phyloP scores from a whole-genome alignment of 2,329 filamentous ascomycete species.

The Plectosphaerella plurivora region DNA sequence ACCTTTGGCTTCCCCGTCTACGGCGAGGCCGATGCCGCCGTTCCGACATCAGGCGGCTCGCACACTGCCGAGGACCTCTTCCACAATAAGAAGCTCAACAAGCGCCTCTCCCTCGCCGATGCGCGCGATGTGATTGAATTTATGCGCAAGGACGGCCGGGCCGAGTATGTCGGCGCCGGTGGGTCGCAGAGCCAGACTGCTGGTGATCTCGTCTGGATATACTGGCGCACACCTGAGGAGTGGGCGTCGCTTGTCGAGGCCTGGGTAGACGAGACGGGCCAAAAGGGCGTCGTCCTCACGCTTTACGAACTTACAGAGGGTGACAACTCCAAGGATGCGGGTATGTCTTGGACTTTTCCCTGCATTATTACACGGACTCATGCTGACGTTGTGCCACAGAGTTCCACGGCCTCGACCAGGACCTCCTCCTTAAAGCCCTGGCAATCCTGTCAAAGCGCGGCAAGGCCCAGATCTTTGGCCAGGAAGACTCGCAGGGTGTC shows the following conservation, averaged over 20 bases:
- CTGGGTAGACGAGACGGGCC: constrained; percentile 84
- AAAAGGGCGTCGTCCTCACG: constrained; percentile 85
- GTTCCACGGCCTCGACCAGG: constrained; percentile 83
- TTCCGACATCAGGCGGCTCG: constrained; percentile 32
- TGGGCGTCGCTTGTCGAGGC: constrained; percentile 76
- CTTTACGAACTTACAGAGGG: constrained; percentile 88
- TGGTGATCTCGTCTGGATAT: constrained; percentile 64
- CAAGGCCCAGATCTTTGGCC: constrained; percentile 90
- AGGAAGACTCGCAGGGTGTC: constrained; percentile 82
- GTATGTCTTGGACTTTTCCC: constrained; percentile 33
- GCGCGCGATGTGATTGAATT: constrained; percentile 54
- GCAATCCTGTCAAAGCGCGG: constrained; percentile 81
- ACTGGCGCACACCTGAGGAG: constrained; percentile 83
- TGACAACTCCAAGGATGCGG: constrained; percentile 68
- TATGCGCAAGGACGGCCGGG: constrained; percentile 55
- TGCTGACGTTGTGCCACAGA: constrained; percentile 39
- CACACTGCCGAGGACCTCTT: constrained; percentile 43
- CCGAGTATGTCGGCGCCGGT: constrained; percentile 57
- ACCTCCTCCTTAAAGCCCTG: constrained; percentile 74
- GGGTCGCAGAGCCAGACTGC: constrained; percentile 15
- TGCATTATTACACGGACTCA: constrained; percentile 8
- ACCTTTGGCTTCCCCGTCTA: constrained; percentile 25
- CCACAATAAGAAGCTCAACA: constrained; percentile 49
- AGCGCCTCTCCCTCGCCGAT: constrained; percentile 45
- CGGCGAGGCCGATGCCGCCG: constrained; percentile 18